Percentiles rank a stretch among this genome's conserved stretches.
These are phyloP conservation scores for Globisporangium emineosum DNA, from an alignment of 352 stramenopile species.

Conservation along the genomic window DNA sequence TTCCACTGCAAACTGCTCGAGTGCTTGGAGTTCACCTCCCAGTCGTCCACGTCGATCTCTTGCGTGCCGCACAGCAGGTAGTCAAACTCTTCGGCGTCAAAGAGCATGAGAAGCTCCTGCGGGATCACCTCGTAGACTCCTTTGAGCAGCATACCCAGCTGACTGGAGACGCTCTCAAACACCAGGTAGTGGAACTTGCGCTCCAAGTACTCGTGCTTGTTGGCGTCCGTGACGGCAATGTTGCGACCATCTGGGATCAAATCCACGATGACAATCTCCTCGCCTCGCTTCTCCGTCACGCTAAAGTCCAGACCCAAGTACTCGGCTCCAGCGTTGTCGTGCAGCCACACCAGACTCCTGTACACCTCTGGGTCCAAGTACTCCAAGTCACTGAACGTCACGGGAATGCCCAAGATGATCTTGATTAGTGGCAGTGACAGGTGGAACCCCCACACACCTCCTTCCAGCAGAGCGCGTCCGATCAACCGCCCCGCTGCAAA, in stretches of 20 bases:
- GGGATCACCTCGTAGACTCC: conserved; percentile 94
- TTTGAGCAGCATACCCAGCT: conserved; percentile 76
- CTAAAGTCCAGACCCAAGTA: conserved; percentile 24
- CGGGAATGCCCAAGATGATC: neutral
- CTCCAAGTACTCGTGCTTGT: conserved; percentile 89
- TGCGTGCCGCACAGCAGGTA: conserved; percentile 92
- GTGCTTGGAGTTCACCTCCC: conserved; percentile 79
- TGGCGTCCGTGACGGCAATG: conserved; percentile 88
- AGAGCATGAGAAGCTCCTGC: conserved; percentile 87
- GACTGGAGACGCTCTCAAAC: conserved; percentile 77
- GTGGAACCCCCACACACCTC: neutral
- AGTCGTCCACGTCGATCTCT: conserved; percentile 93
- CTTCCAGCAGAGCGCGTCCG: neutral
- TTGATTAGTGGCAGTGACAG: neutral
- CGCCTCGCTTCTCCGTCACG: conserved; percentile 9
- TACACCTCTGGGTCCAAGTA: conserved; percentile 27
- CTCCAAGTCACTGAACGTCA: conserved; percentile 82
- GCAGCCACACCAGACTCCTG: conserved; percentile 25
- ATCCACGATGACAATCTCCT: conserved; percentile 22
- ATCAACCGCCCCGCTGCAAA: neutral
- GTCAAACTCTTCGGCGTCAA: conserved; percentile 95
- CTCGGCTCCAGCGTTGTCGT: conserved; percentile 18
- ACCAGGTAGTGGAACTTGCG: conserved; percentile 87
- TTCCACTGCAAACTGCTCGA: neutral
- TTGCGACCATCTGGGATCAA: conserved; percentile 33